phyloP scores from a whole-genome alignment of 2,329 filamentous ascomycete species.

The Aspergillus puulaauensis region DNA sequence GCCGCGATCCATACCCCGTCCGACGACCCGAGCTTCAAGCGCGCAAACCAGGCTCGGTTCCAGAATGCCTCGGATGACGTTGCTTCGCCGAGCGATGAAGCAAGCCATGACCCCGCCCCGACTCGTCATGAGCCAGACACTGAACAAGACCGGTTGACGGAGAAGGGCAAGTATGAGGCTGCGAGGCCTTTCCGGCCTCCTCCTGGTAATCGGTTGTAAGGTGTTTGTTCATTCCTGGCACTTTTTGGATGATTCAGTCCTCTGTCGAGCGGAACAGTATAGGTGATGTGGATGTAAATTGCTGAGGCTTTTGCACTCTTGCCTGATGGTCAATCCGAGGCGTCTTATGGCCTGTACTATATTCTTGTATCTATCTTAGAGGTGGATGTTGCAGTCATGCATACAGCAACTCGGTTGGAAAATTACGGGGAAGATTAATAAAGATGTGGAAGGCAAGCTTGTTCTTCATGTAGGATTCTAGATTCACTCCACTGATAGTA shows the following conservation, averaged over 20 bases:
- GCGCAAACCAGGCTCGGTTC: slow-evolving; percentile 33
- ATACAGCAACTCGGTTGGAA: background rate
- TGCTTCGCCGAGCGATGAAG: slow-evolving; percentile 70
- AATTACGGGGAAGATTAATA: background rate
- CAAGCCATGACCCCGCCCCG: slow-evolving; percentile 76
- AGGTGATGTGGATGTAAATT: background rate
- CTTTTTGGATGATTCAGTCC: background rate
- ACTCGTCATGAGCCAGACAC: slow-evolving; percentile 76
- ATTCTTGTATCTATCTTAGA: slow-evolving; percentile 1
- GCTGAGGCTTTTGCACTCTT: background rate
- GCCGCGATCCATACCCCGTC: slow-evolving; percentile 15
- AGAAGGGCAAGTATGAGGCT: slow-evolving; percentile 91
- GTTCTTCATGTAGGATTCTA: background rate
- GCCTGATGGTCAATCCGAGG: background rate
- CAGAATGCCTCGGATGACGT: slow-evolving; percentile 45
- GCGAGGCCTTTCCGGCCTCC: slow-evolving; percentile 70
- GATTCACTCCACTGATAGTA: background rate
- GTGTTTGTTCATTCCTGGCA: too few relatives aligned
- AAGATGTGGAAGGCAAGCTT: background rate
- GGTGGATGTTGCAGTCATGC: background rate
- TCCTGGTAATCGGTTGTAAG: slow-evolving; percentile 78
- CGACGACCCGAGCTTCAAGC: slow-evolving; percentile 33
- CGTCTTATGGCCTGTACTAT: slow-evolving; percentile 6
- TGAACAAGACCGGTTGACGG: slow-evolving; percentile 63
- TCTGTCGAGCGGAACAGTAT: background rate